Conservation (phyloP, 495 filamentous ascomycete species). For the Xylaria cubensis region DNA sequence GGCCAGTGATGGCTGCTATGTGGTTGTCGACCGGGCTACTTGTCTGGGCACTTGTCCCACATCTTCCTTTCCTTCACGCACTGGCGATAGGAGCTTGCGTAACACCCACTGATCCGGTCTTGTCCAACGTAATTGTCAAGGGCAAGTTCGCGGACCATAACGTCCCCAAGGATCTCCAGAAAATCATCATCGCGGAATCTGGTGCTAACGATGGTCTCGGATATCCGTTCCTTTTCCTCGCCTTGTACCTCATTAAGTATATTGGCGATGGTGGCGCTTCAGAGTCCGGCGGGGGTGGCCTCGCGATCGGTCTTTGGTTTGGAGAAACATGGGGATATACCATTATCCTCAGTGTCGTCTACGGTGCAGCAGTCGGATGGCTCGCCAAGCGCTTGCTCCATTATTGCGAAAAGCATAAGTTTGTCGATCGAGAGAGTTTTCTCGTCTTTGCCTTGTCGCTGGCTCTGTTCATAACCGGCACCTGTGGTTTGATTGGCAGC, state of each 20-base stretch:
- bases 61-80: conserved; percentile 75
- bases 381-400: conserved; percentile 81
- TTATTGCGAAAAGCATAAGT: conserved; percentile 81
- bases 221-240: conserved; percentile 88
- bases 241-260: conserved; percentile 84
- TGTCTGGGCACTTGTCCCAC: conserved; percentile 79
- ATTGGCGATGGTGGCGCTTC: conserved; percentile 57
- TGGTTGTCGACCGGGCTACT: conserved; percentile 84
- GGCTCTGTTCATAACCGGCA: conserved; percentile 82
- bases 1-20: conserved; percentile 87
- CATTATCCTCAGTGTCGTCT: conserved; percentile 78
- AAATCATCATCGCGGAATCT: conserved; percentile 88
- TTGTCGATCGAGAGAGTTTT: conserved; percentile 90
- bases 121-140: conserved; percentile 91
- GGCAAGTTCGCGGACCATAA: conserved; percentile 93
- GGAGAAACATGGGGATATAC: conserved; percentile 86
- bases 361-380: conserved; percentile 80
- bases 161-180: conserved; percentile 80
- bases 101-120: conserved; percentile 89
- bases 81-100: conserved; percentile 83
- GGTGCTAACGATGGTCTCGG: conserved; percentile 95
- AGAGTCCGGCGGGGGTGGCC: conserved; percentile 61
- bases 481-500: conserved; percentile 86
- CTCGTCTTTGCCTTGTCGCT: conserved; percentile 67
- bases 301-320: conserved; percentile 83